A percentile compares a stretch with the other conserved stretches of the same genome.
These are phyloP conservation scores for Cucurbitaria berberidis DNA, from an alignment of 2,329 filamentous ascomycete species.

Conservation along the genomic window DNA sequence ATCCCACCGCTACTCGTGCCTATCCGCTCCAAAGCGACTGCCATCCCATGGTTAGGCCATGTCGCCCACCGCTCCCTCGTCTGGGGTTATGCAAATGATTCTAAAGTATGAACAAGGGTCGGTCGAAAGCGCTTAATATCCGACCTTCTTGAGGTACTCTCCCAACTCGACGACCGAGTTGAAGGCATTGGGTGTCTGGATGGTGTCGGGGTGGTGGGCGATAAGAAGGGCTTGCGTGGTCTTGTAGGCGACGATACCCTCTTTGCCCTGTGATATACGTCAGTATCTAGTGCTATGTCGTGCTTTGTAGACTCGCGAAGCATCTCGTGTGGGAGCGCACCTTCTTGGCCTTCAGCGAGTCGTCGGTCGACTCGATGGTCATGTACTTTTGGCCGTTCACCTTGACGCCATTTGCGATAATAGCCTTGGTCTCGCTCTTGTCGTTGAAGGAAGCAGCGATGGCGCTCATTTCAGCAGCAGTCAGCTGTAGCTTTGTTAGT, in stretches of 20 bases:
- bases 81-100: slow-evolving; percentile 45
- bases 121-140: slow-evolving; percentile 65
- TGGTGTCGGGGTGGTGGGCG: slow-evolving; percentile 79
- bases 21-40: slow-evolving; percentile 10
- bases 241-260: slow-evolving; percentile 83
- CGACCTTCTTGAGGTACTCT: slow-evolving; percentile 81
- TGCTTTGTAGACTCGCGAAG: too few relatives aligned
- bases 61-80: slow-evolving; percentile 12
- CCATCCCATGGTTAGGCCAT: slow-evolving; percentile 5
- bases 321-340: slow-evolving; percentile 55
- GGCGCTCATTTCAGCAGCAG: slow-evolving; percentile 61
- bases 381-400: slow-evolving; percentile 80
- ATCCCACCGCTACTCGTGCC: slow-evolving; percentile 6
- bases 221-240: slow-evolving; percentile 88
- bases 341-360: slow-evolving; percentile 85
- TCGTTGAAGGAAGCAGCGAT: slow-evolving; percentile 61
- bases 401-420: slow-evolving; percentile 75
- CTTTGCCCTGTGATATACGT: slow-evolving; percentile 66
- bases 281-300: slow-evolving; percentile 4
- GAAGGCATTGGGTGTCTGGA: slow-evolving; percentile 76
- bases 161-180: slow-evolving; percentile 81
- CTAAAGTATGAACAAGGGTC: slow-evolving; percentile 44
- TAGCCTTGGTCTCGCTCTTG: slow-evolving; percentile 66
- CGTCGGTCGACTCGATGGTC: slow-evolving; percentile 74
- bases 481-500: slow-evolving; percentile 51